These are phyloP conservation scores for Chrysanthemum lavandulifolium DNA, from an alignment of 129 eudicot genomes.

Conservation along the genomic window DNA sequence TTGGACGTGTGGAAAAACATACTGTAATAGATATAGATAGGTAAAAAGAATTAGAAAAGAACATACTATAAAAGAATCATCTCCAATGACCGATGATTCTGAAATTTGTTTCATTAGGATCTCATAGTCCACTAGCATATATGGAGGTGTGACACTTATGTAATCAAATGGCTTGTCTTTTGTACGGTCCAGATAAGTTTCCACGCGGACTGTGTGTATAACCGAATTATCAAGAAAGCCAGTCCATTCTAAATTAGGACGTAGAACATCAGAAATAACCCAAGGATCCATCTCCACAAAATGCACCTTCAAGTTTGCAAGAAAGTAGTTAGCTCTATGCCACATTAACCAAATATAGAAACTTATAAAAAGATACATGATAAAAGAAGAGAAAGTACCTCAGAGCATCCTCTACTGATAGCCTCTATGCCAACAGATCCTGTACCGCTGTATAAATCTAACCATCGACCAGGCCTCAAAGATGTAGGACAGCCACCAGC, in stretches of 20 bases:
- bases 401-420: conserved; percentile 83
- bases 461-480: conserved; percentile 91
- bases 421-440: conserved; percentile 98
- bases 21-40: not conserved
- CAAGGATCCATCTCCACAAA: conserved; percentile 96
- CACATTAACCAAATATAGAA: not conserved
- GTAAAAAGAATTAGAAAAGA: conserved; percentile 1
- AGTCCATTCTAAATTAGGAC: conserved; percentile 81
- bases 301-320: conserved; percentile 54
- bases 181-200: conserved; percentile 62
- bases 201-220: conserved; percentile 77
- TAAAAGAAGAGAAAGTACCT: conserved; percentile 42
- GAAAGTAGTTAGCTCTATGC: conserved; percentile 10
- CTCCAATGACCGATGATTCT: conserved; percentile 68
- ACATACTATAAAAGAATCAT: conserved; percentile 75
- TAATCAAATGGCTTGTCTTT: conserved; percentile 68
- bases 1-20: not conserved
- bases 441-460: conserved; percentile 85
- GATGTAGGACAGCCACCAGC: conserved; percentile 93
- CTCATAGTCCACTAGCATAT: conserved; percentile 71
- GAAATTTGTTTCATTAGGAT: conserved; percentile 77
- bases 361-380: not conserved
- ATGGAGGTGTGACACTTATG: conserved; percentile 95
- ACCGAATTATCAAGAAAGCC: conserved; percentile 80
- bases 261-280: conserved; percentile 76